Evolutionary conservation across 2,329 filamentous ascomycete genomes (phyloP).

Genomic region (Phyllosticta ampelicida): DNA sequence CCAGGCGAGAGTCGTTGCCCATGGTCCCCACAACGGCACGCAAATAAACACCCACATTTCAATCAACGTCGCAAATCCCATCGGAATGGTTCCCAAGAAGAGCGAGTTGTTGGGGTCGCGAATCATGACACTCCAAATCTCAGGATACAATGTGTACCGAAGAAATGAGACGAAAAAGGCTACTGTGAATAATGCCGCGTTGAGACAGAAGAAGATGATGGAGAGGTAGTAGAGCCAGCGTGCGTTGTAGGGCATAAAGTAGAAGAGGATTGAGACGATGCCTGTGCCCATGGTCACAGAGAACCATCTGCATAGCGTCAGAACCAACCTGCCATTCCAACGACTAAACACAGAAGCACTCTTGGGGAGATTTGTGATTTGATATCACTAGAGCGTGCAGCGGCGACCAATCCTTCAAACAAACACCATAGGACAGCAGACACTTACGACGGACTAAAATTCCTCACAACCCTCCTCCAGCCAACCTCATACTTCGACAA

Average conservation of each 20-base stretch:
- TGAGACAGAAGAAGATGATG: constrained; percentile 47
- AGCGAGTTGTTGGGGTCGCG: constrained; percentile 51
- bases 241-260: constrained; percentile 48
- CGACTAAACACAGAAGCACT: not conserved
- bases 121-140: constrained; percentile 53
- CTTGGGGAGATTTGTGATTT: not conserved
- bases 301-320: constrained; percentile 10
- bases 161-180: constrained; percentile 43
- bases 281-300: constrained; percentile 48
- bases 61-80: constrained; percentile 54
- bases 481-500: constrained; percentile 7
- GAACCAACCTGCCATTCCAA: not conserved
- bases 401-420: no score
- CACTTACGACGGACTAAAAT: constrained; percentile 24
- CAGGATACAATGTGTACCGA: constrained; percentile 51
- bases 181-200: constrained; percentile 42
- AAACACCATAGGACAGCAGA: not conserved
- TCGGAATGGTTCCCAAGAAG: constrained; percentile 53
- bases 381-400: no score
- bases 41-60: constrained; percentile 52
- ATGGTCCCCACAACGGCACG: constrained; percentile 44
- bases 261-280: constrained; percentile 52
- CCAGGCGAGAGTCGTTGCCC: constrained; percentile 35
- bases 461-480: constrained; percentile 26
- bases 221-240: constrained; percentile 46